Evolutionary conservation across 352 stramenopile species (phyloP).

Genomic region (Elongisporangium undulatum): DNA sequence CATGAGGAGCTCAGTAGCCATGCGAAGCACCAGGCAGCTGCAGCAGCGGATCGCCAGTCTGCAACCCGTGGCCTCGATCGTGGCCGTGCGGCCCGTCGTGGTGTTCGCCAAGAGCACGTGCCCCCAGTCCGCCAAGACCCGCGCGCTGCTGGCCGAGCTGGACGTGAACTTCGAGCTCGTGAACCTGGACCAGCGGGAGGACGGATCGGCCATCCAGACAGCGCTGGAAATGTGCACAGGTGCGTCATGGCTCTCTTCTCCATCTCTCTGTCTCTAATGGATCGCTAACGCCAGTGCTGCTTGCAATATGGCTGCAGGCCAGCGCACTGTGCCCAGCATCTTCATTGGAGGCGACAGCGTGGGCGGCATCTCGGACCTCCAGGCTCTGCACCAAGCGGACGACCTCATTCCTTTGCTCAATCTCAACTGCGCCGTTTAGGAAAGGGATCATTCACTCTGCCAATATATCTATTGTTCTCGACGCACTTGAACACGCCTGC

Average conservation of each 20-base stretch:
- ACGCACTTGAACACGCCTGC: too few relatives aligned
- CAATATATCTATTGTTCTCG: too few relatives aligned
- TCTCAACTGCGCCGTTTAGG: conserved; percentile 6
- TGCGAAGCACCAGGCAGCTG: conserved; percentile 6
- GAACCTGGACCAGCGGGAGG: conserved; percentile 7
- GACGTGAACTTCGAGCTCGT: conserved; percentile 6
- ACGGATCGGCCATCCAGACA: conserved; percentile 7
- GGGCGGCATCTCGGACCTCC: conserved; percentile 83
- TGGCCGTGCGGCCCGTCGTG: conserved; percentile 8
- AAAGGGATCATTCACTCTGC: neutral
- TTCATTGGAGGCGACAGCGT: conserved; percentile 86
- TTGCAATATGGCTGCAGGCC: conserved; percentile 21
- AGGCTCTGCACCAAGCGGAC: conserved; percentile 48
- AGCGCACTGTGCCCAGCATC: conserved; percentile 89
- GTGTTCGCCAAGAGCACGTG: conserved; percentile 86
- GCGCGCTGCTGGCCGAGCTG: conserved; percentile 4
- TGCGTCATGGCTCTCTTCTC: neutral
- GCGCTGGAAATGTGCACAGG: conserved; percentile 5
- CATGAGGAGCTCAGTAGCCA: neutral
- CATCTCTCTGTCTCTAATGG: neutral
- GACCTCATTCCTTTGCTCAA: conserved; percentile 71
- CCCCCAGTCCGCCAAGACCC: conserved; percentile 58
- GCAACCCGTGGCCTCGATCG: conserved; percentile 5
- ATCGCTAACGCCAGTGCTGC: neutral
- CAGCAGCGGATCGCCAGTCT: neutral